Conservation (phyloP, 2,329 filamentous ascomycete species). For the Fusarium keratoplasticum region DNA sequence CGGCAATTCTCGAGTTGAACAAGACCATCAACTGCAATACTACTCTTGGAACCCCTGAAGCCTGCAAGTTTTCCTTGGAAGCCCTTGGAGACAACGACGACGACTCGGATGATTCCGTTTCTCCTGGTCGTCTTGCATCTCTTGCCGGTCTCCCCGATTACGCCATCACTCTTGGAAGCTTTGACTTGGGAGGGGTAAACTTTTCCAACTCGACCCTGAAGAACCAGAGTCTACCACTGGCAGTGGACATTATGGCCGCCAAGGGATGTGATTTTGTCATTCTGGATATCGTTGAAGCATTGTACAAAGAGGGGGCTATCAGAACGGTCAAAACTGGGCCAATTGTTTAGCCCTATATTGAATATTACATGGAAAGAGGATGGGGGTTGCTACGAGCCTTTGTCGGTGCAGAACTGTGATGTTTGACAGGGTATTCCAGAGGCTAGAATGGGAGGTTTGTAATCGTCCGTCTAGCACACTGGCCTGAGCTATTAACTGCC, state of each 20-base stretch:
- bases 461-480: too few species aligned
- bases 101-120: neutral
- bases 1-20: neutral
- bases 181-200: neutral
- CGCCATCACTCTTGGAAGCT: slow-evolving; percentile 18
- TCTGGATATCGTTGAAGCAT: slow-evolving; percentile 10
- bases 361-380: neutral
- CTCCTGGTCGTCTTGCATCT: slow-evolving; percentile 6
- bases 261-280: slow-evolving; percentile 27
- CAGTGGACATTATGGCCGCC: slow-evolving; percentile 4
- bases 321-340: slow-evolving; percentile 10
- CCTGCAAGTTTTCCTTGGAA: neutral
- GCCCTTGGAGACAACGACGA: neutral
- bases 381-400: neutral
- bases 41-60: neutral
- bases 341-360: neutral
- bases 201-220: slow-evolving; percentile 4
- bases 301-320: neutral
- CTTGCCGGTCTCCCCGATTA: slow-evolving; percentile 22
- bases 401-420: neutral
- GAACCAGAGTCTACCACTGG: slow-evolving; percentile 3
- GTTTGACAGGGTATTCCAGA: neutral
- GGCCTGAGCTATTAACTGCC: too few species aligned
- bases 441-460: neutral
- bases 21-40: slow-evolving; percentile 16